These are phyloP conservation scores for Pyricularia grisea DNA, from an alignment of 2,329 filamentous ascomycete species.

Conservation along the genomic window DNA sequence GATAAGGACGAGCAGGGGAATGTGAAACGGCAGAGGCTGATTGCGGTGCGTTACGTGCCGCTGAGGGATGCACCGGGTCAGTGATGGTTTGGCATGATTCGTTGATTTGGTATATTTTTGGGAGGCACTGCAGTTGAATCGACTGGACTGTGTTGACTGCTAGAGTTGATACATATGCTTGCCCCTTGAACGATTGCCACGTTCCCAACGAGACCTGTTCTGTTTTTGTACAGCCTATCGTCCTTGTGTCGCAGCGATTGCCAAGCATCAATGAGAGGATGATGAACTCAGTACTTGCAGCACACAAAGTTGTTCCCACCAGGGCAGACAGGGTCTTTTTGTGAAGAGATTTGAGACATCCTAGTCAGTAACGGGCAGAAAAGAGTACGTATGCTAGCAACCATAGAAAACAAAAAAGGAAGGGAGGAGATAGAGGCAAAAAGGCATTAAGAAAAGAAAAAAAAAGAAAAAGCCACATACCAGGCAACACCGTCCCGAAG, in stretches of 20 bases:
- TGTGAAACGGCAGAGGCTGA: constrained; percentile 51
- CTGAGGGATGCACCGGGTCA: constrained; percentile 11
- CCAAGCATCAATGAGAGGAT: background rate
- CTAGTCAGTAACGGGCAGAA: background rate
- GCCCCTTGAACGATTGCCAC: background rate
- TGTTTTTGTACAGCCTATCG: background rate
- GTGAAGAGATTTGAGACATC: background rate
- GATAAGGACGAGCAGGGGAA: constrained; percentile 60
- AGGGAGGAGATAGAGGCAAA: too few species aligned
- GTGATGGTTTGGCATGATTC: background rate
- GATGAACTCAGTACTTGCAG: background rate
- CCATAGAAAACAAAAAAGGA: too few species aligned
- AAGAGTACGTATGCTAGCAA: too few species aligned
- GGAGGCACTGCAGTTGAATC: background rate
- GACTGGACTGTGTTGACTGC: background rate
- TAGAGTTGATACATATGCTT: background rate
- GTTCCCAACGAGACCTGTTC: background rate
- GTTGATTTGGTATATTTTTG: background rate
- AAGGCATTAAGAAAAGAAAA: background rate
- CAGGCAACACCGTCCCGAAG: background rate
- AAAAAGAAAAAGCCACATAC: background rate
- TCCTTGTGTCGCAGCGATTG: background rate
- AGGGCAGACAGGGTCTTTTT: constrained; percentile 1
- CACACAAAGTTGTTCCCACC: background rate
- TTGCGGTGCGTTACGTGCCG: constrained; percentile 63